These are phyloP conservation scores for peach (Prunus persica) DNA, from an alignment of 306 rosid species.

Conservation along the genomic window Prunus_persica_NCBIv2 NC_034009.1:14750001-14750500, in stretches of 20 bases:
- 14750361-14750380: too few species aligned
- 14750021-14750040: background rate
- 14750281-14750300: too few species aligned
- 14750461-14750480: background rate
- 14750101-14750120: background rate
- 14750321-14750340: too few species aligned
- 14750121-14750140: background rate
- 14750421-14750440: too few species aligned
- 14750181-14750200: background rate
- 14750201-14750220: background rate
- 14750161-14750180: background rate
- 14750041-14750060: background rate
- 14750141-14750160: background rate
- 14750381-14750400: too few species aligned
- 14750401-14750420: too few species aligned
- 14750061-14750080: background rate
- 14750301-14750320: too few species aligned
- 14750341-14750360: too few species aligned
- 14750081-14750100: background rate
- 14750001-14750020: background rate
- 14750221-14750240: background rate
- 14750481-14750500: background rate
- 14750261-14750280: background rate
- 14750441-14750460: too few species aligned
- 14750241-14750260: background rate